Conservation (phyloP, 441 rosid genomes). For the Omphalea diandra region DNA sequence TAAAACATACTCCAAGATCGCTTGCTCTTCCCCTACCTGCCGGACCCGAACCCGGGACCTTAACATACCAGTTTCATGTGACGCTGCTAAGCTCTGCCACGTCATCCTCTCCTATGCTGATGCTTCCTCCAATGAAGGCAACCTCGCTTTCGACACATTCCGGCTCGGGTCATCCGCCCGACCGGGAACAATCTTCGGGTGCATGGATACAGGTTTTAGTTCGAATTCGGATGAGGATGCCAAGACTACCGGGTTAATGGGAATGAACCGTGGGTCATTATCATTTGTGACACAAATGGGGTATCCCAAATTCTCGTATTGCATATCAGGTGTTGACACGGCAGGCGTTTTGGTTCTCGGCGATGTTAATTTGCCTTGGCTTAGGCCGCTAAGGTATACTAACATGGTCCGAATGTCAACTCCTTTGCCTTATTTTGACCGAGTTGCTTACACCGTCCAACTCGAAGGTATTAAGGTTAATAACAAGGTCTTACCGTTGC, state of each 20-base stretch:
- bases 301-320: slow-evolving; percentile 78
- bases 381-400: slow-evolving; percentile 44
- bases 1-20: slow-evolving; percentile 47
- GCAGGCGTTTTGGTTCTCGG: slow-evolving; percentile 81
- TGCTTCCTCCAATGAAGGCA: slow-evolving; percentile 76
- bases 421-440: slow-evolving; percentile 67
- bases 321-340: slow-evolving; percentile 58
- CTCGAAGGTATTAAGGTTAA: slow-evolving; percentile 64
- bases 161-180: slow-evolving; percentile 46
- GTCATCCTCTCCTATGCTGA: slow-evolving; percentile 88
- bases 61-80: slow-evolving; percentile 75
- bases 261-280: slow-evolving; percentile 85
- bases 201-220: slow-evolving; percentile 56
- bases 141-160: slow-evolving; percentile 75
- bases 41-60: slow-evolving; percentile 69
- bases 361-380: slow-evolving; percentile 57
- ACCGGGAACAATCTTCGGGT: slow-evolving; percentile 70
- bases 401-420: slow-evolving; percentile 47
- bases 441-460: slow-evolving; percentile 69
- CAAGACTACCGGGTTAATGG: slow-evolving; percentile 75
- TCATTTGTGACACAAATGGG: slow-evolving; percentile 76
- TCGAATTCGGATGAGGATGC: slow-evolving; percentile 61
- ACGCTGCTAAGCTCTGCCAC: slow-evolving; percentile 66
- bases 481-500: slow-evolving; percentile 38
- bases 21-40: slow-evolving; percentile 73